Evolutionary conservation across 805 yeast species (phyloP).

Genomic region (Schwanniomyces yamadae): DNA sequence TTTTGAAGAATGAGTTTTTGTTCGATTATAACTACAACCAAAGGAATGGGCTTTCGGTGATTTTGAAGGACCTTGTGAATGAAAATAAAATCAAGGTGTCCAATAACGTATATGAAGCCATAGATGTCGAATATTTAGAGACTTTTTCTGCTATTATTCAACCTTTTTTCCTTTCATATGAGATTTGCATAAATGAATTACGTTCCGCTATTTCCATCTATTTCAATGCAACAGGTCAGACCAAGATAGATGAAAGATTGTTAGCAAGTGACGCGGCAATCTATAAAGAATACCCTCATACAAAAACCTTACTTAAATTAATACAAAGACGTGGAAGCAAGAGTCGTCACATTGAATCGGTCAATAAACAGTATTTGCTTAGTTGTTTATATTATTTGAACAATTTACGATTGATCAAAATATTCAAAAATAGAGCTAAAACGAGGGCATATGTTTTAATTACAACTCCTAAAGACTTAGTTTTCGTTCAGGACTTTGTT

Average conservation of each 20-base stretch:
- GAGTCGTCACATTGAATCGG: slow-evolving; percentile 28
- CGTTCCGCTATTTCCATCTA: slow-evolving; percentile 10
- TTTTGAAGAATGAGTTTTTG: slow-evolving; percentile 42
- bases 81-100: slow-evolving; percentile 12
- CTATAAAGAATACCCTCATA: slow-evolving; percentile 28
- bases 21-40: slow-evolving; percentile 39
- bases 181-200: slow-evolving; percentile 26
- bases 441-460: slow-evolving; percentile 40
- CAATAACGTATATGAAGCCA: slow-evolving; percentile 19
- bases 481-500: slow-evolving; percentile 8
- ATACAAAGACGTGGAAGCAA: slow-evolving; percentile 18
- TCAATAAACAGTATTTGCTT: slow-evolving; percentile 42
- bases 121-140: slow-evolving; percentile 22
- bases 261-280: slow-evolving; percentile 23
- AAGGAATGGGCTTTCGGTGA: slow-evolving; percentile 25
- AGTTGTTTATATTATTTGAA: slow-evolving; percentile 38
- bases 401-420: slow-evolving; percentile 32
- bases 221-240: not conserved
- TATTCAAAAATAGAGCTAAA: slow-evolving; percentile 41
- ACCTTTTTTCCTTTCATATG: slow-evolving; percentile 36
- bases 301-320: slow-evolving; percentile 30
- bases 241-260: slow-evolving; percentile 18
- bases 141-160: slow-evolving; percentile 27
- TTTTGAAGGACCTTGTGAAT: slow-evolving; percentile 24
- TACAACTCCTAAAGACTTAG: slow-evolving; percentile 26